Evolutionary conservation across 345 rosid species (phyloP).

Genomic region (Citrus inodora): DNA sequence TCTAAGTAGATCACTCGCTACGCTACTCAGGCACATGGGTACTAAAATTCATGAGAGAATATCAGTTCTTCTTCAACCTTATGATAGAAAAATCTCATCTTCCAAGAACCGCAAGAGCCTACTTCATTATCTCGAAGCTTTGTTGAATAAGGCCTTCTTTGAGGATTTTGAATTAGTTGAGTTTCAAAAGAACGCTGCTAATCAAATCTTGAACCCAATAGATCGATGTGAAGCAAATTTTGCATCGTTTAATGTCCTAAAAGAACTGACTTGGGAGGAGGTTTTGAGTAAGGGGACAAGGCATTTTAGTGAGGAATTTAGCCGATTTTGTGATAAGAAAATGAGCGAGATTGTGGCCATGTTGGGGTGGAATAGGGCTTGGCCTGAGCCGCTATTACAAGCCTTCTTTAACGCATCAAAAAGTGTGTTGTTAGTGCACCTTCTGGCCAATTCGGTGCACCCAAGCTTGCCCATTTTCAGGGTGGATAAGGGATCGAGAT

Average conservation of each 20-base stretch:
- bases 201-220: constrained; percentile 65
- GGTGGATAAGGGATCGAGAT: constrained; percentile 55
- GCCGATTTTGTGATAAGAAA: constrained; percentile 82
- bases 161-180: constrained; percentile 82
- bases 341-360: constrained; percentile 83
- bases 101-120: constrained; percentile 59
- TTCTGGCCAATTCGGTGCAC: constrained; percentile 87
- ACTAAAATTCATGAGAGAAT: constrained; percentile 55
- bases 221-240: constrained; percentile 69
- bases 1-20: constrained; percentile 60
- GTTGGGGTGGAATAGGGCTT: constrained; percentile 80
- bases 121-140: constrained; percentile 61
- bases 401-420: constrained; percentile 88
- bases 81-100: constrained; percentile 54
- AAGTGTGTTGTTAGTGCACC: constrained; percentile 82
- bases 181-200: constrained; percentile 53
- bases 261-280: constrained; percentile 79
- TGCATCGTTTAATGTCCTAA: constrained; percentile 50
- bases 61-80: constrained; percentile 66
- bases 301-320: constrained; percentile 85
- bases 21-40: constrained; percentile 62
- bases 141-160: constrained; percentile 68
- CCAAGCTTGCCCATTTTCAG: constrained; percentile 73
- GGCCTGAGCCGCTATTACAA: constrained; percentile 81
- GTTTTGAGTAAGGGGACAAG: constrained; percentile 77